These are phyloP conservation scores for Blumeria graminis DNA, from an alignment of 2,329 filamentous ascomycete genomes.

Conservation along the genomic window DNA sequence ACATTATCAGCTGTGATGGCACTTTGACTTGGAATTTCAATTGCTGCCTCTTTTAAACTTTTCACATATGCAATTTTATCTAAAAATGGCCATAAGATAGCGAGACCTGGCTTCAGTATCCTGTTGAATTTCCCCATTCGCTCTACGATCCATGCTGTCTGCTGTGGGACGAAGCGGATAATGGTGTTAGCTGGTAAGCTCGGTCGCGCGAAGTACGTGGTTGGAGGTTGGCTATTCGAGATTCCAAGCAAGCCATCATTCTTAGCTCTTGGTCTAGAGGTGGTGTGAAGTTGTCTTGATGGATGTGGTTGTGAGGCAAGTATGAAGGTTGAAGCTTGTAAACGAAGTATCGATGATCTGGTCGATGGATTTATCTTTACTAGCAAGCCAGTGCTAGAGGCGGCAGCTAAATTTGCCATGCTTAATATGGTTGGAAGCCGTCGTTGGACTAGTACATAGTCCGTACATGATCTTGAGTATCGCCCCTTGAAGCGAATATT, in stretches of 20 bases:
- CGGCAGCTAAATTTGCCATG: too few relatives aligned
- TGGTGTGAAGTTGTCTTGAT: neutral
- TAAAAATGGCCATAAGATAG: slow-evolving; percentile 68
- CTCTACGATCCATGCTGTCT: slow-evolving; percentile 98
- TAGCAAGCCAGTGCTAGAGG: too few relatives aligned
- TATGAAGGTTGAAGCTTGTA: too few relatives aligned
- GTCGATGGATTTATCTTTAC: too few relatives aligned
- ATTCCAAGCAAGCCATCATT: neutral
- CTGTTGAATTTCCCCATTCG: slow-evolving; percentile 96
- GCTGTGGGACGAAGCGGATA: slow-evolving; percentile 92
- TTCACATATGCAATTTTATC: slow-evolving; percentile 97
- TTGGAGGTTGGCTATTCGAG: slow-evolving; percentile 21
- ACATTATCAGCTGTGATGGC: slow-evolving; percentile 98
- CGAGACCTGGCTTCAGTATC: slow-evolving; percentile 77
- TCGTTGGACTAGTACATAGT: too few relatives aligned
- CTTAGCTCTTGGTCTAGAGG: neutral
- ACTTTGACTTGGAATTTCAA: slow-evolving; percentile 93
- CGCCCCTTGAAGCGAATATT: too few relatives aligned
- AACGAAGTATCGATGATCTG: too few relatives aligned
- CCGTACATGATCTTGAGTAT: too few relatives aligned
- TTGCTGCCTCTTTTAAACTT: slow-evolving; percentile 82
- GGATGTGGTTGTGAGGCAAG: too few relatives aligned
- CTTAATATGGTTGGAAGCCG: too few relatives aligned
- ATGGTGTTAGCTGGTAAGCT: slow-evolving; percentile 78
- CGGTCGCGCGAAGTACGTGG: slow-evolving; percentile 58